Conservation (phyloP, 177 flowering plant species). For the Vitis hybrid region DNA sequence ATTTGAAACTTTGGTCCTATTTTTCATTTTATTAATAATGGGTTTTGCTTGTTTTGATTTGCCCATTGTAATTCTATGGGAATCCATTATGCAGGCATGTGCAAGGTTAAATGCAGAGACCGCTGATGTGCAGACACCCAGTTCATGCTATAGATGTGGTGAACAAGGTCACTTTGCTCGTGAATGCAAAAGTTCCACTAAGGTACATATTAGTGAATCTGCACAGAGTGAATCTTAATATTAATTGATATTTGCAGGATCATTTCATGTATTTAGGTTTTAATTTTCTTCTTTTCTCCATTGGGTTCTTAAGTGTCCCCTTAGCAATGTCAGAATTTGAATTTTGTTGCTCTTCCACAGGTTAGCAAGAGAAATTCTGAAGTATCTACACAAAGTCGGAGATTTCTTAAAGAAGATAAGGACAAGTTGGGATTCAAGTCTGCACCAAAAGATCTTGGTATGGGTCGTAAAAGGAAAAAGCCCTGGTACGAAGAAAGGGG, state of each 20-base stretch:
- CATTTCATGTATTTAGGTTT: not conserved
- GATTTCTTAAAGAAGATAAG: conserved; percentile 20
- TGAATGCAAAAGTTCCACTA: conserved; percentile 42
- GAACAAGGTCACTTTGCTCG: conserved; percentile 72
- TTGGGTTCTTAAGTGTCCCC: not conserved
- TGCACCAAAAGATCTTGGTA: conserved; percentile 40
- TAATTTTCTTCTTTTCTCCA: not conserved
- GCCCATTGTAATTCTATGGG: not conserved
- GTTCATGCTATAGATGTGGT: conserved; percentile 66
- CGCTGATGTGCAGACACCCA: conserved; percentile 26
- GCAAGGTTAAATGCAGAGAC: conserved; percentile 36
- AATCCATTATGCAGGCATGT: conserved; percentile 42
- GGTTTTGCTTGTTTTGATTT: not conserved
- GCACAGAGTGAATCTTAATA: not conserved
- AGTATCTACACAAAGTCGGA: conserved; percentile 32
- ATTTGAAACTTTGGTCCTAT: no score
- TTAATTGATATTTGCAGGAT: not conserved
- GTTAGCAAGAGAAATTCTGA: conserved; percentile 33
- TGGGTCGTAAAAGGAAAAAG: conserved; percentile 42
- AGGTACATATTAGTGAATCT: conserved; percentile 30
- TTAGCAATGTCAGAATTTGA: not conserved
- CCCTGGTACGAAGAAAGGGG: conserved; percentile 25
- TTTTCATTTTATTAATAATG: not conserved
- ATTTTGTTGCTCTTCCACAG: conserved; percentile 20
- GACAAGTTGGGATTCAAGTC: conserved; percentile 22